A percentile compares a stretch with the other conserved stretches of the same genome.
Evolutionary conservation across 1,139 yeast genomes (phyloP).

Genomic region (Zygoascus hellenicus): DNA sequence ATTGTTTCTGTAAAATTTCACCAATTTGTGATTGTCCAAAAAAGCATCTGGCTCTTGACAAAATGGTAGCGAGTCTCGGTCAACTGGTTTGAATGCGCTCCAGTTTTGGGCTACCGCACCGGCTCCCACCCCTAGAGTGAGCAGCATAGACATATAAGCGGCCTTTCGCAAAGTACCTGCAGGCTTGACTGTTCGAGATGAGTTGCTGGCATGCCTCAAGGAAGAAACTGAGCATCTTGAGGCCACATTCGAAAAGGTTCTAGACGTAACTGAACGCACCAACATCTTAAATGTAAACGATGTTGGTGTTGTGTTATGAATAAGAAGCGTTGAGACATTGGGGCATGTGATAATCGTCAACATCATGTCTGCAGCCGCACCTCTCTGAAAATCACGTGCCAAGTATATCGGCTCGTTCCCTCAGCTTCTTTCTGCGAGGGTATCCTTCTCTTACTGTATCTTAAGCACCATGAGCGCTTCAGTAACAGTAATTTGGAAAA

Average conservation of each 20-base stretch:
- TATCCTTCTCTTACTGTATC: neutral
- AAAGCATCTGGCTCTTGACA: slow-evolving; percentile 10
- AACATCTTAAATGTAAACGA: too few species aligned
- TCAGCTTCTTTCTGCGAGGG: too few species aligned
- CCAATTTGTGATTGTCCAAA: slow-evolving; percentile 22
- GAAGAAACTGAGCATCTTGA: too few species aligned
- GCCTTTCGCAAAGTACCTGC: too few species aligned
- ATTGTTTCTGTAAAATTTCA: slow-evolving; percentile 19
- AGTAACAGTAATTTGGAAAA: slow-evolving; percentile 19
- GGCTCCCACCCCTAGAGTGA: slow-evolving; percentile 6
- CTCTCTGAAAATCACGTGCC: too few species aligned
- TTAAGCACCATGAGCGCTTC: slow-evolving; percentile 10
- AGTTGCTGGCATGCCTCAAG: too few species aligned
- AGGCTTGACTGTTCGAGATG: too few species aligned
- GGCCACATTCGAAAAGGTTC: too few species aligned
- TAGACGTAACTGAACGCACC: too few species aligned
- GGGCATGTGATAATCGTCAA: slow-evolving; percentile 4
- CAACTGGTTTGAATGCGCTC: neutral
- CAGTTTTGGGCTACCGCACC: slow-evolving; percentile 7
- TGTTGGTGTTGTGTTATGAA: too few species aligned
- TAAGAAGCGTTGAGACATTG: slow-evolving; percentile 1
- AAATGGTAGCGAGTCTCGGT: slow-evolving; percentile 3
- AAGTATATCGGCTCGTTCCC: too few species aligned
- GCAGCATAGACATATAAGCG: neutral
- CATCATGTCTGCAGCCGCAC: too few species aligned